Percentiles rank a stretch among this genome's conserved stretches.
phyloP scores from a whole-genome alignment of 2,329 filamentous ascomycete genomes.

The Colletotrichum sp. region DNA sequence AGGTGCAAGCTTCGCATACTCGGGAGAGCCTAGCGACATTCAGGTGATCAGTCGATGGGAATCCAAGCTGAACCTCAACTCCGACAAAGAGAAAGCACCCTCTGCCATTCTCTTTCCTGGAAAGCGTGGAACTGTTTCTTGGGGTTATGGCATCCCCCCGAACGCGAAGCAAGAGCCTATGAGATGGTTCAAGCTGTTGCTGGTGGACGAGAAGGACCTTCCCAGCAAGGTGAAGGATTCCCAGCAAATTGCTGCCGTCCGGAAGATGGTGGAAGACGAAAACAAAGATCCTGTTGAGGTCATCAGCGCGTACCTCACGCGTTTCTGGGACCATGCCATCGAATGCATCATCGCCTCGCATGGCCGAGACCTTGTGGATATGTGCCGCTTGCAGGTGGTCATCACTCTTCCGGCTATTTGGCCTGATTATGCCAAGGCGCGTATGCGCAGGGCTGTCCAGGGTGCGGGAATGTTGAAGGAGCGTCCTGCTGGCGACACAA shows the following conservation, averaged over 20 bases:
- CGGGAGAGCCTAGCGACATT: constrained; percentile 27
- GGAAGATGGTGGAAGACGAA: rapidly evolving
- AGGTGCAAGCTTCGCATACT: constrained; percentile 43
- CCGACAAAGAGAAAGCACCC: constrained; percentile 35
- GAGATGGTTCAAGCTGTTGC: constrained; percentile 47
- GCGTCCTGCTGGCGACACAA: constrained; percentile 31
- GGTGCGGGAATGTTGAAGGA: constrained; percentile 39
- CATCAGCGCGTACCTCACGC: constrained; percentile 34
- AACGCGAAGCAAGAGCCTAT: constrained; percentile 24
- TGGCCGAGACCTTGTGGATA: constrained; percentile 25
- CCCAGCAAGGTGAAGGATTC: constrained; percentile 24
- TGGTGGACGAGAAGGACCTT: constrained; percentile 37
- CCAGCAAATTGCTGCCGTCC: constrained; percentile 21
- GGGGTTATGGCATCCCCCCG: constrained; percentile 36
- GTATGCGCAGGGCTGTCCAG: constrained; percentile 39
- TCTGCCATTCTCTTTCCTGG: constrained; percentile 27
- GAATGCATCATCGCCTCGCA: constrained; percentile 28
- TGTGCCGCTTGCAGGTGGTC: constrained; percentile 37
- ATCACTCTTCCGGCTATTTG: constrained; percentile 52
- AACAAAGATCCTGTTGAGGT: constrained; percentile 30
- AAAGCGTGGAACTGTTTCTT: not conserved
- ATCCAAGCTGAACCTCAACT: constrained; percentile 18
- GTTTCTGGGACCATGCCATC: constrained; percentile 36
- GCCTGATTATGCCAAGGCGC: constrained; percentile 38
- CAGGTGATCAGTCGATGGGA: constrained; percentile 37